Evolutionary conservation across 805 yeast genomes (phyloP), one percentile per base, ranked within the genome.

Genomic region (Candida silvatica): DNA sequence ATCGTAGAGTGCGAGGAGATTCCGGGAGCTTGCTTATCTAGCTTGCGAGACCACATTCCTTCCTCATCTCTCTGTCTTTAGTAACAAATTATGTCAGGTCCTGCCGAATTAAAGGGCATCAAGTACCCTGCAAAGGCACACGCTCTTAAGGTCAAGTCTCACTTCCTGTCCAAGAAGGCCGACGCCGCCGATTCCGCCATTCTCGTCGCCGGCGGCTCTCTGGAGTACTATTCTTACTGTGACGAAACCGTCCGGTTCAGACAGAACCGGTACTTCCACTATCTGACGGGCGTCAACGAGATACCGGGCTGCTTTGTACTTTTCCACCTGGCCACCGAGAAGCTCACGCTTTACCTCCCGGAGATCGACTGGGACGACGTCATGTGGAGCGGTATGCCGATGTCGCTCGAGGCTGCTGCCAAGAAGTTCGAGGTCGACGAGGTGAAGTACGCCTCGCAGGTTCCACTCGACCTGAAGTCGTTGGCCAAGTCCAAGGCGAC

Each of bases 361-460:
- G 72, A 81, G 35, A 67, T 90, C 27, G 95, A 87, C 51, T 61
- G 69, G 29, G 97, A 92, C 29, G 96, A 85, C 52, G 81, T 90
- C 28, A 81, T 92, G 86, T 90, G 98, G 98, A 79, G 92, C 38
- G 98, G 98, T 0, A 51, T 80, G 58, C 98, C 98, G 4, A 43
- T 85, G 35, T 62, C 74, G 27, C 43, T 67, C 3, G 78, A 79
- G 31, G 77, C 80, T 15, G 96, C 96, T 0, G 36, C 56, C 32
- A 52, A 62, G 16, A 67, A 65, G 41, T 90, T 61, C 46, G 95
- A 90, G 49, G 88, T 86, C 20, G 97, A 92, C 55, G 80, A 74
- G 29, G 94, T 88, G 31, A 56, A 72, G 38, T 83, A 80, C 48
- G 70, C 67, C 8, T 48, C 57, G n/a, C 77, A 73, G 4, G 50